These are phyloP conservation scores for Nemania diffusa DNA, from an alignment of 2,329 filamentous ascomycete species.

Conservation along the genomic window DNA sequence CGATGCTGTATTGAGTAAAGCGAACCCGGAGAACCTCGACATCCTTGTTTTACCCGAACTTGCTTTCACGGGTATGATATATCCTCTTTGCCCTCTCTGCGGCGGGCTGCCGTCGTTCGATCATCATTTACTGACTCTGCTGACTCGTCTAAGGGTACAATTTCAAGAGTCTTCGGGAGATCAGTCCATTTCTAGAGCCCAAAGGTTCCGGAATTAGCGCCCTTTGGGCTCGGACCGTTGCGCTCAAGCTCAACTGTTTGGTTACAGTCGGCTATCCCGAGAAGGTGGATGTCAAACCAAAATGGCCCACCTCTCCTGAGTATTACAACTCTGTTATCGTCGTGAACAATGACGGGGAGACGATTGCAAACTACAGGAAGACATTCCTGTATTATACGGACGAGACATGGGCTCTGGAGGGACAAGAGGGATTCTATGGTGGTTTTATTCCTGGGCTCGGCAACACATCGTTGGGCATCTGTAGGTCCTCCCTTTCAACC, in stretches of 20 bases:
- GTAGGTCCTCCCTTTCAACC: conserved; percentile 51
- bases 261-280: conserved; percentile 82
- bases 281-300: conserved; percentile 61
- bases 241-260: conserved; percentile 72
- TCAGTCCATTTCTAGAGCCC: conserved; percentile 74
- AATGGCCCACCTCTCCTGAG: conserved; percentile 60
- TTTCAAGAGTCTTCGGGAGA: conserved; percentile 75
- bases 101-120: not conserved
- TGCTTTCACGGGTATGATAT: conserved; percentile 72
- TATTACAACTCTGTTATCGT: conserved; percentile 62
- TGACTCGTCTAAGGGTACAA: conserved; percentile 71
- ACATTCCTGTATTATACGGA: conserved; percentile 68
- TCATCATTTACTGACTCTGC: conserved; percentile 19
- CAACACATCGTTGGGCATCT: conserved; percentile 67
- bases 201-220: conserved; percentile 73
- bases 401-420: conserved; percentile 70
- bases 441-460: conserved; percentile 61
- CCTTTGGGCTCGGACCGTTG: conserved; percentile 75
- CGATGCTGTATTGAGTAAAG: conserved; percentile 68
- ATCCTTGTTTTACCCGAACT: conserved; percentile 80
- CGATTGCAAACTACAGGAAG: conserved; percentile 70
- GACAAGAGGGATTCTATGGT: conserved; percentile 60
- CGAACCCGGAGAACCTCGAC: conserved; percentile 67
- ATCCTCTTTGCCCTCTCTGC: not conserved
- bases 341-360: conserved; percentile 68